Evolutionary conservation across 257 asterid species (phyloP).

Genomic region (Fraxinus anomala): DNA sequence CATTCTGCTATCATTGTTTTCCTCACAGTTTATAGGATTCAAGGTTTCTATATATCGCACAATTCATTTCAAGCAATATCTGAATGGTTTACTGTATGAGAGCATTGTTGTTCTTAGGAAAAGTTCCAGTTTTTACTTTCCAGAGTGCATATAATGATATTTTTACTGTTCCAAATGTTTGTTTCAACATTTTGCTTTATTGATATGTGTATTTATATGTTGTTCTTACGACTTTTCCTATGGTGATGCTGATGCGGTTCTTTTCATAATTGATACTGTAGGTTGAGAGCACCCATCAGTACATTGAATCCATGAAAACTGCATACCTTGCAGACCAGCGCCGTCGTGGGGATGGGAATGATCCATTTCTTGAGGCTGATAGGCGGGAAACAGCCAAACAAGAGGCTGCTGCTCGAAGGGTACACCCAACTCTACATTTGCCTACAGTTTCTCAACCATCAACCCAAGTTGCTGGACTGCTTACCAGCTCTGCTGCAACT

Average conservation of each 20-base stretch:
- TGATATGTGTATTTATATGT: background rate
- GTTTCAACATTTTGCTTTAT: background rate
- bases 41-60: background rate
- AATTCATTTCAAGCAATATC: background rate
- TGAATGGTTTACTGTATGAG: background rate
- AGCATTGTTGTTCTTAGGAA: background rate
- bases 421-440: constrained; percentile 87
- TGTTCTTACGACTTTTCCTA: background rate
- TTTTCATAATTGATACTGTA: constrained; percentile 27
- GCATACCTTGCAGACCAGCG: constrained; percentile 94
- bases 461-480: constrained; percentile 49
- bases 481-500: constrained; percentile 57
- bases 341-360: constrained; percentile 68
- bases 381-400: constrained; percentile 86
- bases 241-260: constrained; percentile 7
- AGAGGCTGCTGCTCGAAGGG: constrained; percentile 98
- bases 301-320: constrained; percentile 89
- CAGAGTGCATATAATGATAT: background rate
- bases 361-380: constrained; percentile 98
- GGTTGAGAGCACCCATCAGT: constrained; percentile 95
- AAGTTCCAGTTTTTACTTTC: background rate
- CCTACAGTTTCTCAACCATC: constrained; percentile 67
- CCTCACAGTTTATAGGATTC: background rate
- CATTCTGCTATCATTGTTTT: background rate
- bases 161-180: background rate